These are phyloP conservation scores for Phialemoniopsis sp. DNA, from an alignment of 2,329 filamentous ascomycete genomes.

Conservation along the genomic window DNA sequence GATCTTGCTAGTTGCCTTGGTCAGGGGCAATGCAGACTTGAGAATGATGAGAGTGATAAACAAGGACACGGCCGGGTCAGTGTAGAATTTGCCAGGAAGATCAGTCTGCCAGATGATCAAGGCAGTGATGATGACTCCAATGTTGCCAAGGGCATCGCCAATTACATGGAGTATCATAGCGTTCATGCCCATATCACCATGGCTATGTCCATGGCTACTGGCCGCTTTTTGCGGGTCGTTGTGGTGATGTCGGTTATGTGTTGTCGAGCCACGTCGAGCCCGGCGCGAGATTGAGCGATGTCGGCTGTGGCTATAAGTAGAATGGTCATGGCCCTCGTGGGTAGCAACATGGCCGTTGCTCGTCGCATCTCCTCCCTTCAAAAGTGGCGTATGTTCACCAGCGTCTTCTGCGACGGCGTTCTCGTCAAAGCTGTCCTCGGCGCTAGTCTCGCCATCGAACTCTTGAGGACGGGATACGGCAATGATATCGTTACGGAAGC, in stretches of 20 bases:
- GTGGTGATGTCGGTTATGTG: constrained; percentile 63
- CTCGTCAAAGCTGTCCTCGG: constrained; percentile 37
- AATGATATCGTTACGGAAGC: constrained; percentile 74
- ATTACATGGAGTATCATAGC: constrained; percentile 74
- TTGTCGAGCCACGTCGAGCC: constrained; percentile 42
- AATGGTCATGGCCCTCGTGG: constrained; percentile 15
- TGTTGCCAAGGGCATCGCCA: constrained; percentile 80
- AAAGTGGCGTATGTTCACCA: constrained; percentile 29
- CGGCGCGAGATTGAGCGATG: constrained; percentile 14
- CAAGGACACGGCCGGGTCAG: constrained; percentile 87
- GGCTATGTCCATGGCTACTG: constrained; percentile 68
- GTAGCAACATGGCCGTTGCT: constrained; percentile 18
- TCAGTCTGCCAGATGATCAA: constrained; percentile 88
- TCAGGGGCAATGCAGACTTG: constrained; percentile 72
- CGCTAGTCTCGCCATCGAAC: constrained; percentile 40
- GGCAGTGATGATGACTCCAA: constrained; percentile 79
- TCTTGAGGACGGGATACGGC: constrained; percentile 66
- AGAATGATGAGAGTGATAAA: constrained; percentile 83
- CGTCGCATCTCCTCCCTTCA: constrained; percentile 14
- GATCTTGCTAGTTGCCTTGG: constrained; percentile 77
- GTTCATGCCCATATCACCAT: constrained; percentile 93
- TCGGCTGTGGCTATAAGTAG: constrained; percentile 7
- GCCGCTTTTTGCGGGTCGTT: constrained; percentile 68
- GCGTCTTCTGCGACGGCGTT: constrained; percentile 3
- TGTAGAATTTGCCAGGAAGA: constrained; percentile 78